These are phyloP conservation scores for Phytophthora ohioensis DNA, from an alignment of 352 stramenopile species.

Conservation along the genomic window DNA sequence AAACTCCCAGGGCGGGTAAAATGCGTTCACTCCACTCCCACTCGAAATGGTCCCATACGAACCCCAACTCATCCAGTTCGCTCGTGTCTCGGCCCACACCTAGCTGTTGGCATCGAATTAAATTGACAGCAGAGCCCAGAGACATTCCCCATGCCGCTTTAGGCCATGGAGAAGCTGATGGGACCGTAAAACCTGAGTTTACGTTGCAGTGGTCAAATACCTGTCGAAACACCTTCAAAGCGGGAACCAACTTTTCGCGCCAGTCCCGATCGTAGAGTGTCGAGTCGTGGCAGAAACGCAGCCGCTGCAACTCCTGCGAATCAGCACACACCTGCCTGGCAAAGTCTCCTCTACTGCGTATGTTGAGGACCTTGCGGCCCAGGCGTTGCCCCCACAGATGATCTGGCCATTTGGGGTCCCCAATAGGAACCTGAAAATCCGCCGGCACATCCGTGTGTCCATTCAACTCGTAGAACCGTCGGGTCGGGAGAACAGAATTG, in stretches of 20 bases:
- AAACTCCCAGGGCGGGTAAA: slow-evolving; percentile 40
- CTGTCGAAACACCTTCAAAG: slow-evolving; percentile 34
- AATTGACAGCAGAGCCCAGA: slow-evolving; percentile 46
- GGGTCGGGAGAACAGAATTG: slow-evolving; percentile 35
- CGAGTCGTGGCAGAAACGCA: slow-evolving; percentile 46
- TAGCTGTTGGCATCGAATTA: slow-evolving; percentile 29
- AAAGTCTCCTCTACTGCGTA: slow-evolving; percentile 38
- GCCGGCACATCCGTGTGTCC: slow-evolving; percentile 42
- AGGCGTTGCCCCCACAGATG: slow-evolving; percentile 33
- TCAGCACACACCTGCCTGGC: slow-evolving; percentile 27
- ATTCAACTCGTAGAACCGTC: slow-evolving; percentile 35
- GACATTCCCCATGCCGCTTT: slow-evolving; percentile 37
- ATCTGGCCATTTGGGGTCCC: slow-evolving; percentile 23
- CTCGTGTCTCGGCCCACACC: background rate
- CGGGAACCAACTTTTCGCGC: slow-evolving; percentile 44
- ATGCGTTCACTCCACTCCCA: slow-evolving; percentile 27
- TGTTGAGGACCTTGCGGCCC: slow-evolving; percentile 37
- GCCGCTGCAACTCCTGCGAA: slow-evolving; percentile 33
- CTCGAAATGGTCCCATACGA: slow-evolving; percentile 59
- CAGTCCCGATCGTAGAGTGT: slow-evolving; percentile 45
- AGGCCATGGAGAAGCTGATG: slow-evolving; percentile 38
- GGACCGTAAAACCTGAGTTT: slow-evolving; percentile 36
- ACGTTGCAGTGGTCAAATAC: slow-evolving; percentile 48
- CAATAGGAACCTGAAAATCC: slow-evolving; percentile 31
- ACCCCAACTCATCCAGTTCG: slow-evolving; percentile 36